These are phyloP conservation scores for Amanita pseudoporphyria DNA, from an alignment of 768 basidiomycete genomes.

Conservation along the genomic window DNA sequence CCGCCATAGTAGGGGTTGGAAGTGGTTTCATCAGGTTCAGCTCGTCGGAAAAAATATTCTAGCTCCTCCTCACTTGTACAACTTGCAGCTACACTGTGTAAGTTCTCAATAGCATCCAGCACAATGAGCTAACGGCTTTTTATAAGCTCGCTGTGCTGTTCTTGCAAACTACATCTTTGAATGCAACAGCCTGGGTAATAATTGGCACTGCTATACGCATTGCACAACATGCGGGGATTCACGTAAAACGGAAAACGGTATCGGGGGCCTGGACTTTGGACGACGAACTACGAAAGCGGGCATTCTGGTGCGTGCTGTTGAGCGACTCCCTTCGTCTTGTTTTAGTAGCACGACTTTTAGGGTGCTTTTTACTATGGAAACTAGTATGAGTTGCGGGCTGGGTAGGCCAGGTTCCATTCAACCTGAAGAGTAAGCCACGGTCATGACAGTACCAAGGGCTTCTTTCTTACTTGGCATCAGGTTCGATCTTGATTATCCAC, in stretches of 20 bases:
- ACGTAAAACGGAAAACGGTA: constrained; percentile 30
- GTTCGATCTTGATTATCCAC: constrained; percentile 63
- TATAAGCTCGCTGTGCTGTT: constrained; percentile 41
- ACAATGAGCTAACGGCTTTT: neutral
- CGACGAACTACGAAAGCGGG: constrained; percentile 68
- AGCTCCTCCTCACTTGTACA: constrained; percentile 55
- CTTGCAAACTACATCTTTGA: constrained; percentile 45
- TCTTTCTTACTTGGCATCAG: constrained; percentile 23
- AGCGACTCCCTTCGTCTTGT: neutral
- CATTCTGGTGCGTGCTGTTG: constrained; percentile 39
- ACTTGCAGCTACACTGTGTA: constrained; percentile 60
- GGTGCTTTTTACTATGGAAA: constrained; percentile 46
- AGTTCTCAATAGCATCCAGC: constrained; percentile 14
- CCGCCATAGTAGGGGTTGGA: constrained; percentile 48
- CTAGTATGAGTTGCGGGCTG: constrained; percentile 38
- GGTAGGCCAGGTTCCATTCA: constrained; percentile 72
- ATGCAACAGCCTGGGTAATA: constrained; percentile 58
- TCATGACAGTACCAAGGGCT: neutral
- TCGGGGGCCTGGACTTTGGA: constrained; percentile 33
- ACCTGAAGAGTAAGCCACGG: constrained; percentile 57
- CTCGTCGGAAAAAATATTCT: constrained; percentile 52
- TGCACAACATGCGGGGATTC: constrained; percentile 73
- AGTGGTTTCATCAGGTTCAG: constrained; percentile 59
- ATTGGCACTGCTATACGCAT: constrained; percentile 64
- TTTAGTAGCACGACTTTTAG: constrained; percentile 17